Base-by-base conservation (phyloP, 2,329 filamentous ascomycete species). In the Fusarium oxysporum region DNA sequence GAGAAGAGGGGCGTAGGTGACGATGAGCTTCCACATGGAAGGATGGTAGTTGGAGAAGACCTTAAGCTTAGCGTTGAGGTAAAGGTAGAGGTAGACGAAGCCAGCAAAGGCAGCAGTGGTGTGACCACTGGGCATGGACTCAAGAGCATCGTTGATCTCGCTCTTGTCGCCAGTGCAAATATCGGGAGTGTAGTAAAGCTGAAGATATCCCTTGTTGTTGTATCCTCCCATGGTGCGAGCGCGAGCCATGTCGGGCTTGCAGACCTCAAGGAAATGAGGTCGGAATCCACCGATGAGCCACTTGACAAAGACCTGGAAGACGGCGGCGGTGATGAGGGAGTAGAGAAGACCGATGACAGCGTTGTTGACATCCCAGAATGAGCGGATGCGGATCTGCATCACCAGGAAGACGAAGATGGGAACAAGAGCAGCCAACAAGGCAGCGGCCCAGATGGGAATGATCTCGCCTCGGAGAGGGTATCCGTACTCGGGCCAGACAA, bases 41-140 rank as follows among this genome's bases (percentile, higher is more conserved):
- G 92, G 89, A 78, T 93, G 92, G 79, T 92, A 92, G 83, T 93
- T 92, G 71, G 88, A 84, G 75, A 91, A 93, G 62, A 93, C 88
- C 85, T 94, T 94, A 73, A 95, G 86, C 83, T 94, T 94, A 53
- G 91, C 92, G 80, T 94, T 94, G 48, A 95, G 87, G 82, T 94
- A 95, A 3, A 94, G 84, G 73, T 87, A 92, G 6, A 94, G 82
- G 78, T 89, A 94, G 28, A 93, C 86, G 74, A 93, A 92, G 9
- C 91, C 92, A 0, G 90, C 91, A 65, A 93, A 94, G 0, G 91
- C 92, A 2, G 92, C 92, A 0, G 92, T 93, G 9, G 91, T 90
- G 80, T 95, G 92, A 2, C 93, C 93, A 3, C 89, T 92, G 0
- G 92, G 92, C 81, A 95, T 91, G 0, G 89, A 91, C 78, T 93